Evolutionary conservation across 2,329 filamentous ascomycete species (phyloP).

Genomic region (Macroventuria anomochaeta): DNA sequence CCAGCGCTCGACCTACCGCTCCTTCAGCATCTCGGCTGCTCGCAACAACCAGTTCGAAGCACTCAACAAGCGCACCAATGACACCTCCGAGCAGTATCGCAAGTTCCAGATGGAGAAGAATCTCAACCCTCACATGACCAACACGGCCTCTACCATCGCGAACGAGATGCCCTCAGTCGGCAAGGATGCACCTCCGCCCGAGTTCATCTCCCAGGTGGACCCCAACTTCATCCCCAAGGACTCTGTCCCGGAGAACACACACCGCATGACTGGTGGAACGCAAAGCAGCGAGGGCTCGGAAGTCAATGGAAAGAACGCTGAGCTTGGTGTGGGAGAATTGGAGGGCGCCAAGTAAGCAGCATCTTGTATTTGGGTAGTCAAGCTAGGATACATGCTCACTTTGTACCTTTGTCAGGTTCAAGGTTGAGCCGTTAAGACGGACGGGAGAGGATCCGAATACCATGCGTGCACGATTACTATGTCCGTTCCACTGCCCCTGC

Average conservation of each 20-base stretch:
- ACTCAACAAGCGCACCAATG: constrained; percentile 58
- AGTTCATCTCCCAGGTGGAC: constrained; percentile 65
- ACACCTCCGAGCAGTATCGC: constrained; percentile 62
- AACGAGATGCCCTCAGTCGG: constrained; percentile 69
- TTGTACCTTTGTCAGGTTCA: constrained; percentile 70
- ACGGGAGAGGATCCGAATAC: constrained; percentile 83
- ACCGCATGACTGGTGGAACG: constrained; percentile 69
- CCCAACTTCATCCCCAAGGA: constrained; percentile 65
- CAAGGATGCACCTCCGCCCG: constrained; percentile 63
- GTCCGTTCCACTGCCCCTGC: constrained; percentile 52
- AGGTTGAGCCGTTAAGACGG: constrained; percentile 85
- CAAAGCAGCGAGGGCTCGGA: constrained; percentile 57
- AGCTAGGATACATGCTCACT: constrained; percentile 69
- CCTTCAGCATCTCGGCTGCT: constrained; percentile 49
- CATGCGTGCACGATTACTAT: constrained; percentile 85
- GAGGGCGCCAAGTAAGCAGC: constrained; percentile 52
- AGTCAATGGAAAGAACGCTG: constrained; percentile 35
- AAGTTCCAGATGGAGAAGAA: constrained; percentile 64
- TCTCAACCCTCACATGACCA: constrained; percentile 67
- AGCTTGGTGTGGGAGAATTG: constrained; percentile 42
- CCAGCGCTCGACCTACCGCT: constrained; percentile 41
- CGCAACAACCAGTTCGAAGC: constrained; percentile 49
- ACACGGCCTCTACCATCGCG: constrained; percentile 68
- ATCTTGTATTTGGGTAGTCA: constrained; percentile 74
- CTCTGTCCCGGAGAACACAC: constrained; percentile 66